Percentiles rank a stretch among this genome's conserved stretches.
phyloP scores from a whole-genome alignment of 1,139 yeast species.

The Debaryomyces coudertii region DNA sequence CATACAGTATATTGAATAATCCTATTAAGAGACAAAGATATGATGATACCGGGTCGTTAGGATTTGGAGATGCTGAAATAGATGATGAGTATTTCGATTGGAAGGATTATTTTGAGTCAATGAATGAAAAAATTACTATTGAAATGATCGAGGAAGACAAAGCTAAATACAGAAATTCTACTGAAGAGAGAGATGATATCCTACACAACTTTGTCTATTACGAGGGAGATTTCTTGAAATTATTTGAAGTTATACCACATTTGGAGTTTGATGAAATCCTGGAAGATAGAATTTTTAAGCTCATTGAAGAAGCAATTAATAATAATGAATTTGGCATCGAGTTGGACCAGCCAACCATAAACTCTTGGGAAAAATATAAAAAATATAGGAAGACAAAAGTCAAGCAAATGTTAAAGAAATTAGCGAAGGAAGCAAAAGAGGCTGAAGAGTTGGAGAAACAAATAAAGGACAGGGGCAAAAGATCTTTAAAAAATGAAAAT shows the following conservation, averaged over 20 bases:
- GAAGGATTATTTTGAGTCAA: conserved; percentile 64
- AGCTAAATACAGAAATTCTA: conserved; percentile 61
- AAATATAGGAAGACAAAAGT: conserved; percentile 50
- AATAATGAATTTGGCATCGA: conserved; percentile 32
- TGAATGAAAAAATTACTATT: conserved; percentile 64
- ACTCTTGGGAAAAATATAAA: conserved; percentile 58
- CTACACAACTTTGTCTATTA: conserved; percentile 57
- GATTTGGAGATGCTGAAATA: conserved; percentile 36
- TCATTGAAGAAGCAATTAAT: conserved; percentile 47
- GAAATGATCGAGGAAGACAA: conserved; percentile 78
- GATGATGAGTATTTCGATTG: conserved; percentile 56
- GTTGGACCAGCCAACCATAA: conserved; percentile 29
- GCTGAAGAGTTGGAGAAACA: conserved; percentile 63
- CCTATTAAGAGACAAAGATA: conserved; percentile 56
- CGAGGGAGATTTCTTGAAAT: conserved; percentile 68
- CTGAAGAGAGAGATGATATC: conserved; percentile 71
- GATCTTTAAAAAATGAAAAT: conserved; percentile 33
- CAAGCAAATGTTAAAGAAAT: conserved; percentile 46
- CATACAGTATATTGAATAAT: conserved; percentile 72
- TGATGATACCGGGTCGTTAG: conserved; percentile 70
- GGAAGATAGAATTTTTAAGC: conserved; percentile 59
- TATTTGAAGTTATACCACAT: conserved; percentile 80
- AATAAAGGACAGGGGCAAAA: conserved; percentile 44
- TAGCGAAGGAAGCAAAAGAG: conserved; percentile 65
- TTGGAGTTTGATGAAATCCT: conserved; percentile 64